Conservation (phyloP, 2,329 filamentous ascomycete genomes). For the Neonectria ditissima region DNA sequence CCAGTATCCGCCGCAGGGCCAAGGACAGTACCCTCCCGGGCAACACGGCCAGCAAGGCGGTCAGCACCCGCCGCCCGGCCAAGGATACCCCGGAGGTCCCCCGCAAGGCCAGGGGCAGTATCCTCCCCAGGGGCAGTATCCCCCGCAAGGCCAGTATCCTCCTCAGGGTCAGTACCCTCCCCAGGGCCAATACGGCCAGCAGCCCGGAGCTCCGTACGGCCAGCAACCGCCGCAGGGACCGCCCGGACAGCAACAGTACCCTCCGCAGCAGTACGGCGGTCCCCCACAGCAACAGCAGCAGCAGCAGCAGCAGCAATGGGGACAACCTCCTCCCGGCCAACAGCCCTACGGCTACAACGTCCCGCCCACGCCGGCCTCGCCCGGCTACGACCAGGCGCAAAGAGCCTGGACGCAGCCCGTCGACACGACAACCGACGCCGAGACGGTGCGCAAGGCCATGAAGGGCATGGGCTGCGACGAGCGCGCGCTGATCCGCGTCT, state of each 20-base stretch:
- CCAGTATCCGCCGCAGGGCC: constrained; percentile 12
- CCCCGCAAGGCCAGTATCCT: constrained; percentile 20
- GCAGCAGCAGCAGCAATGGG: constrained; percentile 34
- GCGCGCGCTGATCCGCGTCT: constrained; percentile 44
- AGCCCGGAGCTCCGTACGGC: constrained; percentile 15
- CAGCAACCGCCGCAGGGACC: constrained; percentile 34
- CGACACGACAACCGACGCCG: constrained; percentile 47
- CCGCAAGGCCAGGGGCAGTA: constrained; percentile 8
- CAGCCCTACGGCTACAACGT: constrained; percentile 27
- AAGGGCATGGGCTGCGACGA: constrained; percentile 52
- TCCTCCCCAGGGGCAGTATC: constrained; percentile 12
- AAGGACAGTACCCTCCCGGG: constrained; percentile 20
- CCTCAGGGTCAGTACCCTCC: constrained; percentile 18
- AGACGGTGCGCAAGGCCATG: constrained; percentile 50
- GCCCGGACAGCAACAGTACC: constrained; percentile 21
- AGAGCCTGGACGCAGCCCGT: constrained; percentile 41
- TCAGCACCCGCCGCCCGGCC: constrained; percentile 26
- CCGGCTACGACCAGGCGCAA: constrained; percentile 46
- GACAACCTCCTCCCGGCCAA: constrained; percentile 29
- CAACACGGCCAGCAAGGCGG: constrained; percentile 13
- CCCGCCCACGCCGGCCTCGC: constrained; percentile 44
- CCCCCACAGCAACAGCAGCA: constrained; percentile 40
- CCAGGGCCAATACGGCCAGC: constrained; percentile 10
- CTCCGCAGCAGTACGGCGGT: constrained; percentile 16
- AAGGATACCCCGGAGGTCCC: constrained; percentile 12